Conservation (phyloP, 306 rosid genomes). For the Abrus precatorius region DNA sequence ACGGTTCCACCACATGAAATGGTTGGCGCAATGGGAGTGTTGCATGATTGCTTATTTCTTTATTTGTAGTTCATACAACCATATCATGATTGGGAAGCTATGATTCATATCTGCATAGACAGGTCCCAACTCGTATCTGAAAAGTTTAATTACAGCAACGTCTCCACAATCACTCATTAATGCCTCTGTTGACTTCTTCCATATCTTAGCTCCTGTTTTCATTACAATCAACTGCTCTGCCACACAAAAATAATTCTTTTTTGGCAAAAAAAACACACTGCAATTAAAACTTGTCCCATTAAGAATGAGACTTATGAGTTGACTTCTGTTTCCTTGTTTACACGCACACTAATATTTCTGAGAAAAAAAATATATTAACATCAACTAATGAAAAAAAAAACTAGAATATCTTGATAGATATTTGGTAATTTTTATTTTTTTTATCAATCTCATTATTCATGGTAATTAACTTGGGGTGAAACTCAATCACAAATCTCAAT, state of each 20-base stretch:
- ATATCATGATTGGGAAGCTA: conserved; percentile 45
- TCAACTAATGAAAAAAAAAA: too few species aligned
- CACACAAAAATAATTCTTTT: too few species aligned
- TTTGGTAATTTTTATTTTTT: too few species aligned
- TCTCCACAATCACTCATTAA: conserved; percentile 29
- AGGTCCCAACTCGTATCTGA: conserved; percentile 38
- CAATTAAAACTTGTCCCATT: background rate
- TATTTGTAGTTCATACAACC: conserved; percentile 19
- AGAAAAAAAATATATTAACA: too few species aligned
- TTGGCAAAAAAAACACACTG: background rate
- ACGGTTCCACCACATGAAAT: conserved; percentile 50
- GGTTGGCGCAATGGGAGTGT: conserved; percentile 19
- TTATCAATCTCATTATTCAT: too few species aligned
- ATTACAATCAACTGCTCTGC: background rate
- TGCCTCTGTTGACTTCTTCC: conserved; percentile 8
- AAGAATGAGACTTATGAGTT: background rate
- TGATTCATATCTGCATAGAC: conserved; percentile 12
- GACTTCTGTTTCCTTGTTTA: background rate
- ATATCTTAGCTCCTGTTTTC: background rate
- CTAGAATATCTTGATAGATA: too few species aligned
- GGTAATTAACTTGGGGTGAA: too few species aligned
- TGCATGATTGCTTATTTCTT: conserved; percentile 44
- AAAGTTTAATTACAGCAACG: conserved; percentile 45
- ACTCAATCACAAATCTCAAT: too few species aligned
- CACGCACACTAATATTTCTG: too few species aligned